phyloP scores from a whole-genome alignment of 2,329 filamentous ascomycete genomes.

The Aspergillus sp. region DNA sequence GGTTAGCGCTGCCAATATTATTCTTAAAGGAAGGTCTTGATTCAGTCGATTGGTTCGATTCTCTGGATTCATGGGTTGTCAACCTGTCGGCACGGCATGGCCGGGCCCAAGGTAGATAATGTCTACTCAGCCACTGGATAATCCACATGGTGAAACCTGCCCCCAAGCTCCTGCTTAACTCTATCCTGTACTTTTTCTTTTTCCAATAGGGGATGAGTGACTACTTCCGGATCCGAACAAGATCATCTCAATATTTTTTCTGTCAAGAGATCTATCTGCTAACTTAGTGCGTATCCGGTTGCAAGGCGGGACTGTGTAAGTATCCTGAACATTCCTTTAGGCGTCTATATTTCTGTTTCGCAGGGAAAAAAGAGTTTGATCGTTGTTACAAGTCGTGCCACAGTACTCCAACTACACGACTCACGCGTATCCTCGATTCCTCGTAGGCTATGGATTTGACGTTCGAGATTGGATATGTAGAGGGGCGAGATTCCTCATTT shows the following conservation, averaged over 20 bases:
- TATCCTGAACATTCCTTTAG: neutral
- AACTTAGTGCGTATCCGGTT: neutral
- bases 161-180: neutral
- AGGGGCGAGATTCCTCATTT: neutral
- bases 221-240: neutral
- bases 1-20: too few relatives aligned
- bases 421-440: neutral
- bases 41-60: too few relatives aligned
- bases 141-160: neutral
- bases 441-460: neutral
- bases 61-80: neutral
- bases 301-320: neutral
- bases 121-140: neutral
- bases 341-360: neutral
- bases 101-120: too few relatives aligned
- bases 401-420: neutral
- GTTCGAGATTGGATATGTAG: neutral
- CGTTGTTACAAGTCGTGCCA: neutral
- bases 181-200: neutral
- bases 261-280: neutral
- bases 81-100: neutral
- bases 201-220: neutral
- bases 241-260: neutral
- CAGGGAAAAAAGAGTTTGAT: neutral
- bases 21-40: too few relatives aligned